Evolutionary conservation across 805 yeast species (phyloP).

Genomic region (Pichia nakasei): DNA sequence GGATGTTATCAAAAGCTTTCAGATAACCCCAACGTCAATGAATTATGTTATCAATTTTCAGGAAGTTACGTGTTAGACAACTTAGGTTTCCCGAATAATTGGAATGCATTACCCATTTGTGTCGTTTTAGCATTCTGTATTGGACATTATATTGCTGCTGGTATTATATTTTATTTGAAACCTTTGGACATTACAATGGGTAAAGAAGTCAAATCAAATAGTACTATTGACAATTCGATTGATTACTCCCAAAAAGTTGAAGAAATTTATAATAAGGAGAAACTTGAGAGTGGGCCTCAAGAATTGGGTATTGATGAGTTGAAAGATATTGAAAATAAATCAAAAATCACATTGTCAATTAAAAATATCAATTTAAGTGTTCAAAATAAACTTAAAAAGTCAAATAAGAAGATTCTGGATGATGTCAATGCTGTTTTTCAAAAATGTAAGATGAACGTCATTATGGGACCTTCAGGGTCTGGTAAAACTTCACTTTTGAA

Average conservation of each 20-base stretch:
- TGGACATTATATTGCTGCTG: conserved; percentile 44
- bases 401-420: conserved; percentile 29
- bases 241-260: conserved; percentile 1
- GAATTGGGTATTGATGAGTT: background rate
- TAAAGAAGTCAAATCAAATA: conserved; percentile 17
- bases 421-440: conserved; percentile 43
- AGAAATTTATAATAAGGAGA: background rate
- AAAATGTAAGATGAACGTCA: conserved; percentile 54
- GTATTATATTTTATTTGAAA: conserved; percentile 36
- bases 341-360: conserved; percentile 13
- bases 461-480: conserved; percentile 77
- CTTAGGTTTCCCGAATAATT: conserved; percentile 54
- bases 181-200: conserved; percentile 49
- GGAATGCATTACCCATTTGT: conserved; percentile 60
- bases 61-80: conserved; percentile 46
- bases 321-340: background rate
- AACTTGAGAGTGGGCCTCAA: background rate
- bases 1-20: conserved; percentile 38
- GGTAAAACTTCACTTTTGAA: conserved; percentile 68
- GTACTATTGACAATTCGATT: conserved; percentile 12
- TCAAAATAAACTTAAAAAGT: conserved; percentile 12
- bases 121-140: conserved; percentile 50
- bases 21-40: conserved; percentile 21
- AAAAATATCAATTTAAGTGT: conserved; percentile 19
- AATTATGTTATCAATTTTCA: conserved; percentile 38